Percentiles rank a stretch among this genome's conserved stretches.
Evolutionary conservation across 768 basidiomycete genomes (phyloP).

Genomic region (Udeniomyces megalosporus): DNA sequence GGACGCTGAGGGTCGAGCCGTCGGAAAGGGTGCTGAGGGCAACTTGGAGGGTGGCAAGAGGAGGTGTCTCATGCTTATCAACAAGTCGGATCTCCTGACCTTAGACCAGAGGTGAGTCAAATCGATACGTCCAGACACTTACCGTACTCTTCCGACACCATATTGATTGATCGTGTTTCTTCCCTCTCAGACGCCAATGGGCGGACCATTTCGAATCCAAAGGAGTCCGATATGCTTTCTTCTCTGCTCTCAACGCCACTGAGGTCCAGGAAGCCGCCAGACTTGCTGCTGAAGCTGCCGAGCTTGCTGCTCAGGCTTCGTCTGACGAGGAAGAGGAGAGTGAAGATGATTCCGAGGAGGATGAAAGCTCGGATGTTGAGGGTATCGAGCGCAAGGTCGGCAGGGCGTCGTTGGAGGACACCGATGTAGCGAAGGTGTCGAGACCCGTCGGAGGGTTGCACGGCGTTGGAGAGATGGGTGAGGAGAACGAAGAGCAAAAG

Average conservation of each 20-base stretch:
- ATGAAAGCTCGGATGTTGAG: conserved; percentile 21
- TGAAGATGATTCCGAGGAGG: conserved; percentile 25
- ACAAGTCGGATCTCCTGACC: conserved; percentile 88
- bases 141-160: background rate
- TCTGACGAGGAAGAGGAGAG: conserved; percentile 34
- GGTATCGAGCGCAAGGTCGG: conserved; percentile 24
- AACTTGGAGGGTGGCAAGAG: conserved; percentile 52
- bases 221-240: conserved; percentile 68
- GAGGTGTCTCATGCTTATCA: conserved; percentile 67
- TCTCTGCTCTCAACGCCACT: conserved; percentile 75
- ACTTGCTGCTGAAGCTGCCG: conserved; percentile 22
- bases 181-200: conserved; percentile 50
- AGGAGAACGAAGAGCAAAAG: conserved; percentile 27
- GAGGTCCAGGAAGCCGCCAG: conserved; percentile 55
- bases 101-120: conserved; percentile 57
- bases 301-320: conserved; percentile 36
- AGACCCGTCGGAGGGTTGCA: conserved; percentile 33
- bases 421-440: conserved; percentile 22
- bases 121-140: background rate
- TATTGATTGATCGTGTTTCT: background rate
- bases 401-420: conserved; percentile 18
- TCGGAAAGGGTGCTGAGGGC: conserved; percentile 30
- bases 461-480: conserved; percentile 19
- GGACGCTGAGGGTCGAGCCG: conserved; percentile 16
- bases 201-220: conserved; percentile 75